Conservation (phyloP, 306 rosid genomes). For the Chamaecrista fasciculata region DNA sequence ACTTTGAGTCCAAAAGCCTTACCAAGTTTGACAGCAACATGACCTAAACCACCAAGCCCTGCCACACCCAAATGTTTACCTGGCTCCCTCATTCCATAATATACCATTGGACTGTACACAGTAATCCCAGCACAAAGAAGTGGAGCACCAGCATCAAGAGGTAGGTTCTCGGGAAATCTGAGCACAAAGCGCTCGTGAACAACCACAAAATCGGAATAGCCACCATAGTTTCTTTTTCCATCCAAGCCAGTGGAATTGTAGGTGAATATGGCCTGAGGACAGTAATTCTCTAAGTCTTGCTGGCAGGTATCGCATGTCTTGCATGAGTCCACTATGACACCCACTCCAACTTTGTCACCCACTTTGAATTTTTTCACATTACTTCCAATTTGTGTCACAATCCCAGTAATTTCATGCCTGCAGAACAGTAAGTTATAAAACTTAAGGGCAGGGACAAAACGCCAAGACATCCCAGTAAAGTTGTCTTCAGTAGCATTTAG, state of each 20-base stretch:
- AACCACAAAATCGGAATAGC: constrained; percentile 72
- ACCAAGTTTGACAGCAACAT: constrained; percentile 77
- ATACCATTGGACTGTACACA: constrained; percentile 86
- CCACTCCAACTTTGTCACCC: constrained; percentile 93
- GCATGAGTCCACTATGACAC: constrained; percentile 81
- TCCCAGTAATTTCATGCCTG: constrained; percentile 90
- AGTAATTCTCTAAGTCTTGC: constrained; percentile 78
- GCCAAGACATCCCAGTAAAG: not conserved
- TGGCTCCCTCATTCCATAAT: constrained; percentile 82
- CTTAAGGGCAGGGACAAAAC: not conserved
- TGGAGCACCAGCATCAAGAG: constrained; percentile 87
- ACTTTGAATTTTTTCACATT: constrained; percentile 66
- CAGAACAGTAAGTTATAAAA: constrained; percentile 9
- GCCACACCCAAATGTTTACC: constrained; percentile 93
- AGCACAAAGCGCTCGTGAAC: constrained; percentile 73
- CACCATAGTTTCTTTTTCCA: constrained; percentile 68
- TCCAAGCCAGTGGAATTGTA: constrained; percentile 52
- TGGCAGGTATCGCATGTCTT: constrained; percentile 66
- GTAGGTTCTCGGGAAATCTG: constrained; percentile 63
- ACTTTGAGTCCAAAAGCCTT: constrained; percentile 96
- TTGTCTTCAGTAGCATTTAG: not conserved
- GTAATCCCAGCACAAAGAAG: constrained; percentile 92
- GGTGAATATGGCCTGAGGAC: constrained; percentile 53
- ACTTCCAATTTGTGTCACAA: constrained; percentile 62
- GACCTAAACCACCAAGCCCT: constrained; percentile 96